These are phyloP conservation scores for Conticribra weissflogii DNA, from an alignment of 108 stramenopile species.

Conservation along the genomic window DNA sequence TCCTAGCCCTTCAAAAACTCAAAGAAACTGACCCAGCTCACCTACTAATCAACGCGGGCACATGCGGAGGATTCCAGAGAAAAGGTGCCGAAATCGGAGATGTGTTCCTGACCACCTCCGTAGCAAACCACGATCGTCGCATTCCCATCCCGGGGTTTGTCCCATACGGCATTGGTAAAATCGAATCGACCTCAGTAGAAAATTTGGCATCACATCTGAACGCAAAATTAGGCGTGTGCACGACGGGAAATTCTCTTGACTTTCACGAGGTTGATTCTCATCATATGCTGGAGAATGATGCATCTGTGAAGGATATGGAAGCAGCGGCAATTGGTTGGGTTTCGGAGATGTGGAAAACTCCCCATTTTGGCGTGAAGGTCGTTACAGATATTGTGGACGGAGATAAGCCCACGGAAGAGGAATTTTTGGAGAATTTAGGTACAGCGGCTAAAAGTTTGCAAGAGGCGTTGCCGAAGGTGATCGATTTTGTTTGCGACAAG, in stretches of 20 bases:
- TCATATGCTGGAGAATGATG: constrained; percentile 84
- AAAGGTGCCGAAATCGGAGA: constrained; percentile 92
- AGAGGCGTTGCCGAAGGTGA: constrained; percentile 84
- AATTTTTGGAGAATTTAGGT: constrained; percentile 93
- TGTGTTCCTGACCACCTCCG: constrained; percentile 87
- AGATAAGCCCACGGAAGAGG: constrained; percentile 86
- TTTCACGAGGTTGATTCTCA: constrained; percentile 76
- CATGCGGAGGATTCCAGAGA: constrained; percentile 94
- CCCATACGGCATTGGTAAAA: constrained; percentile 81
- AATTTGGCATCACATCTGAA: constrained; percentile 56
- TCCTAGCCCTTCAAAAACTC: constrained; percentile 73
- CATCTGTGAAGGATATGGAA: constrained; percentile 97
- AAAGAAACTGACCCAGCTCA: constrained; percentile 50
- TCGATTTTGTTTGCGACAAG: constrained; percentile 83
- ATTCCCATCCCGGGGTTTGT: constrained; percentile 95
- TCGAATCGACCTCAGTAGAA: constrained; percentile 55
- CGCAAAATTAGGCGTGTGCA: constrained; percentile 88
- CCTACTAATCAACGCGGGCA: constrained; percentile 94
- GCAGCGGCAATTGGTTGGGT: constrained; percentile 95
- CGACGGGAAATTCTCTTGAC: constrained; percentile 94
- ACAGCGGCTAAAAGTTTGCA: constrained; percentile 91
- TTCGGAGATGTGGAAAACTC: constrained; percentile 70
- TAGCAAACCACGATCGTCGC: constrained; percentile 95
- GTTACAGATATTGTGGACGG: constrained; percentile 97
- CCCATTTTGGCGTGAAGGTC: constrained; percentile 95